phyloP scores from a whole-genome alignment of 495 filamentous ascomycete genomes.

The Articulospora tetracladia region DNA sequence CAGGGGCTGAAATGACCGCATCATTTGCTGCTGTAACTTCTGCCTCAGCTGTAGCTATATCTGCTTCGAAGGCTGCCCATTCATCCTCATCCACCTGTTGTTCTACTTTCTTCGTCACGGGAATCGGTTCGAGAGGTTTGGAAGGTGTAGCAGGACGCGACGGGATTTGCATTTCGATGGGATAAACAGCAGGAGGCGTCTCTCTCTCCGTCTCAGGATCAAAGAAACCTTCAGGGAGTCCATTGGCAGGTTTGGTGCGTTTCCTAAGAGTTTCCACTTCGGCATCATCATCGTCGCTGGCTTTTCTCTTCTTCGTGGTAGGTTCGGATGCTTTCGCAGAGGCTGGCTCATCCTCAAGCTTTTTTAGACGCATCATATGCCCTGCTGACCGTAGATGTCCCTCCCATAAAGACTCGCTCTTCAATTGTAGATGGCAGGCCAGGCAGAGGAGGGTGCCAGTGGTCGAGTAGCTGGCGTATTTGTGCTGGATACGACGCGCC shows the following conservation, averaged over 20 bases:
- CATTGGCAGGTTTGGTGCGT: constrained; percentile 19
- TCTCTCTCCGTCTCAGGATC: constrained; percentile 1
- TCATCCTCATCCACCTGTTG: constrained; percentile 68
- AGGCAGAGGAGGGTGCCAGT: constrained; percentile 56
- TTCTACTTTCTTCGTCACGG: constrained; percentile 2
- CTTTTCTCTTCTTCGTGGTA: constrained; percentile 23
- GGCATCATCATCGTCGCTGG: constrained; percentile 24
- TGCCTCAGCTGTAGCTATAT: constrained; percentile 56
- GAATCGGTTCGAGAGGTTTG: constrained; percentile 11
- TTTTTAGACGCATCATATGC: constrained; percentile 36
- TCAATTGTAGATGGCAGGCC: constrained; percentile 54
- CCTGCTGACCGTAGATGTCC: constrained; percentile 44
- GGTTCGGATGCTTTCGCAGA: constrained; percentile 7
- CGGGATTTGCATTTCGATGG: constrained; percentile 45
- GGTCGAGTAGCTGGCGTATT: constrained; percentile 56
- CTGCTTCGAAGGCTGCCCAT: constrained; percentile 90
- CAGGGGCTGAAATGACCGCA: constrained; percentile 68
- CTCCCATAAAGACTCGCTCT: constrained; percentile 59
- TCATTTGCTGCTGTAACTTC: constrained; percentile 25
- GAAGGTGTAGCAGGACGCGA: constrained; percentile 49
- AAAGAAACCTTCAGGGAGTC: constrained; percentile 24
- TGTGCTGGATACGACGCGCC: constrained; percentile 67
- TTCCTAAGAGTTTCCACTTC: constrained; percentile 36
- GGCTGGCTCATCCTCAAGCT: constrained; percentile 12
- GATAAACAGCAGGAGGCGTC: not conserved